Conservation (phyloP, 1,284 basidiomycete species). For the Ganoderma sinense region DNA sequence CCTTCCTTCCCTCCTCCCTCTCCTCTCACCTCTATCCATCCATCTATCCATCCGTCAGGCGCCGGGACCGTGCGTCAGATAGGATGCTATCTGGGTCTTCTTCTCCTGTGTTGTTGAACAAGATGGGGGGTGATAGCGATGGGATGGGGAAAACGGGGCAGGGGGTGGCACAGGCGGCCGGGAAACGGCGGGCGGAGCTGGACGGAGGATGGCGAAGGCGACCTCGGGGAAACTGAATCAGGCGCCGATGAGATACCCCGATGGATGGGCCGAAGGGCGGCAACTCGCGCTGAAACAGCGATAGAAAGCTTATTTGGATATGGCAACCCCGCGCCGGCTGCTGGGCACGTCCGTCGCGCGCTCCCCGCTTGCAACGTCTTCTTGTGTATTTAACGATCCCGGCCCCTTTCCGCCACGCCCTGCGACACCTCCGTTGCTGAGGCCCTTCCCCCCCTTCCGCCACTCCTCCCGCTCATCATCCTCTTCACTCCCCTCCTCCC, state of each 20-base stretch:
- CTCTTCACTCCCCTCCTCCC: slow-evolving; percentile 12
- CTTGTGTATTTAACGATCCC: slow-evolving; percentile 31
- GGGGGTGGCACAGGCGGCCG: slow-evolving; percentile 1
- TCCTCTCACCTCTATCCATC: neutral
- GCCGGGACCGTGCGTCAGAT: neutral
- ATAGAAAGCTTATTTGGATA: slow-evolving; percentile 33
- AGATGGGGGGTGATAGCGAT: slow-evolving; percentile 2
- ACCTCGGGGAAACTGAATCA: slow-evolving; percentile 24
- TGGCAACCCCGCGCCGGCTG: slow-evolving; percentile 18
- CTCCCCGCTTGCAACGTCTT: slow-evolving; percentile 20
- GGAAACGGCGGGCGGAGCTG: slow-evolving; percentile 11
- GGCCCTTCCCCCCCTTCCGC: slow-evolving; percentile 21
- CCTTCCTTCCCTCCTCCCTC: neutral
- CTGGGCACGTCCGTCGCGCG: slow-evolving; percentile 14
- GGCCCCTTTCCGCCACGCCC: slow-evolving; percentile 23
- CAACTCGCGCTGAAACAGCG: slow-evolving; percentile 32
- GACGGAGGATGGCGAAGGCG: neutral
- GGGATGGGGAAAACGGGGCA: slow-evolving; percentile 7
- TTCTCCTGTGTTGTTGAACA: neutral
- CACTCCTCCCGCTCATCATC: slow-evolving; percentile 3
- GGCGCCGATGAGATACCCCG: slow-evolving; percentile 25
- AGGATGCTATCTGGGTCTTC: neutral
- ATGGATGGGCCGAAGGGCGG: slow-evolving; percentile 24
- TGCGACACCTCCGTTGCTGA: slow-evolving; percentile 33
- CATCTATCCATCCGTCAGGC: neutral